phyloP scores from a whole-genome alignment of 805 yeast genomes.

The Sungouiella thailandica region DNA sequence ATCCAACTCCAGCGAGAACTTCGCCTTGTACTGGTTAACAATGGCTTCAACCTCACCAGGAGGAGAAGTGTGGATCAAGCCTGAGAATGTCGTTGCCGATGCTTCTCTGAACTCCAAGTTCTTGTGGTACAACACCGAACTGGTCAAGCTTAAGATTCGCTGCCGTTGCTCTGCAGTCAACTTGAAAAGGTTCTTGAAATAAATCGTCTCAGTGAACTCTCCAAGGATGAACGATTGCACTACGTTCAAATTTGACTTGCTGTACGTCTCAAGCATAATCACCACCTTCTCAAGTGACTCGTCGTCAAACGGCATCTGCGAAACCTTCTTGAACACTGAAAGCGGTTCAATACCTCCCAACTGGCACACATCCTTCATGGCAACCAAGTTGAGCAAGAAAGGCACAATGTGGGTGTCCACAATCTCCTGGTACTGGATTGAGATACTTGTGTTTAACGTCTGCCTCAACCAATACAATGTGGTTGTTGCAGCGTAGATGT shows the following conservation, averaged over 20 bases:
- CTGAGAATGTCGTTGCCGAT: constrained; percentile 71
- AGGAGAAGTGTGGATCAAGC: constrained; percentile 64
- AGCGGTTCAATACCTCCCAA: constrained; percentile 57
- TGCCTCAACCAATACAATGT: constrained; percentile 55
- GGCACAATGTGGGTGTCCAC: constrained; percentile 55
- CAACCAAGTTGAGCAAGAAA: constrained; percentile 57
- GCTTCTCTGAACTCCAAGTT: constrained; percentile 72
- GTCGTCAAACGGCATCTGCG: constrained; percentile 31
- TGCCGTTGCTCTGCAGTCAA: constrained; percentile 45
- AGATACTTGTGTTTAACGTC: constrained; percentile 49
- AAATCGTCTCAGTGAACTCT: constrained; percentile 66
- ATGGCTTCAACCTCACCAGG: constrained; percentile 41
- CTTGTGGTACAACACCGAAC: constrained; percentile 50
- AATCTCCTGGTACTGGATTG: constrained; percentile 48
- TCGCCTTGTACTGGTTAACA: constrained; percentile 35
- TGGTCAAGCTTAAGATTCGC: constrained; percentile 47
- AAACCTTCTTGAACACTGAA: constrained; percentile 39
- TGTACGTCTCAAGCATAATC: constrained; percentile 37
- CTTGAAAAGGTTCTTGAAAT: constrained; percentile 59
- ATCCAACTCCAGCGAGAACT: constrained; percentile 26
- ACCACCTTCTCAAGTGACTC: constrained; percentile 22
- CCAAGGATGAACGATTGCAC: constrained; percentile 60
- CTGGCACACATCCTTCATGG: constrained; percentile 77
- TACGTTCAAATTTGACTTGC: constrained; percentile 23
- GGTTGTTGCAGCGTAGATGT: constrained; percentile 62